Evolutionary conservation across 2,329 filamentous ascomycete species (phyloP).

Genomic region (Ophiostoma montium): DNA sequence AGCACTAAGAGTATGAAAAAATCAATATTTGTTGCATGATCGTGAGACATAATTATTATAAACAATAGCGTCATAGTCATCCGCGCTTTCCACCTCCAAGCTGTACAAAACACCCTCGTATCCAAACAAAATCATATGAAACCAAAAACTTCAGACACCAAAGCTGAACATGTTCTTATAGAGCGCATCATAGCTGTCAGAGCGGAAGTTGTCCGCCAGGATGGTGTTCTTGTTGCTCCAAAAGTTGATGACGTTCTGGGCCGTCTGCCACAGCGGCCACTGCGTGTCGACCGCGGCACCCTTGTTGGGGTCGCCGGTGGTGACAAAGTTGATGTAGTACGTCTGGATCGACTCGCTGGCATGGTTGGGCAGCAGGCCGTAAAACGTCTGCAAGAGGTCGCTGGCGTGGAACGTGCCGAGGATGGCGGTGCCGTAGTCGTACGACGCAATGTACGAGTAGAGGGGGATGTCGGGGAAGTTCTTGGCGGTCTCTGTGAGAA

Average conservation of each 20-base stretch:
- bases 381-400: slow-evolving; percentile 57
- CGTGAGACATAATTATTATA: too few species aligned
- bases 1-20: too few species aligned
- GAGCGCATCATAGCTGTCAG: background rate
- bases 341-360: slow-evolving; percentile 44
- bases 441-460: slow-evolving; percentile 66
- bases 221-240: background rate
- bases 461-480: slow-evolving; percentile 43
- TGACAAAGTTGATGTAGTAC: slow-evolving; percentile 61
- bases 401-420: slow-evolving; percentile 64
- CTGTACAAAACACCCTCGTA: too few species aligned
- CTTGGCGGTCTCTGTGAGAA: slow-evolving; percentile 34
- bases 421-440: slow-evolving; percentile 55
- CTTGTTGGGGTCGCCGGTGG: slow-evolving; percentile 56
- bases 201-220: background rate
- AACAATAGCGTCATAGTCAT: too few species aligned
- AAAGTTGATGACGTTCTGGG: too few species aligned
- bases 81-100: too few species aligned
- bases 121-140: too few species aligned
- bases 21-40: too few species aligned
- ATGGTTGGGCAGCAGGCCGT: slow-evolving; percentile 47
- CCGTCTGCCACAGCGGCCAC: background rate
- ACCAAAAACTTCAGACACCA: too few species aligned
- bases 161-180: background rate
- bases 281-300: slow-evolving; percentile 19